Percentiles rank a stretch among this genome's conserved stretches.
Conservation (phyloP, 2,329 filamentous ascomycete species). For the Raffaelea ambrosiae region DNA sequence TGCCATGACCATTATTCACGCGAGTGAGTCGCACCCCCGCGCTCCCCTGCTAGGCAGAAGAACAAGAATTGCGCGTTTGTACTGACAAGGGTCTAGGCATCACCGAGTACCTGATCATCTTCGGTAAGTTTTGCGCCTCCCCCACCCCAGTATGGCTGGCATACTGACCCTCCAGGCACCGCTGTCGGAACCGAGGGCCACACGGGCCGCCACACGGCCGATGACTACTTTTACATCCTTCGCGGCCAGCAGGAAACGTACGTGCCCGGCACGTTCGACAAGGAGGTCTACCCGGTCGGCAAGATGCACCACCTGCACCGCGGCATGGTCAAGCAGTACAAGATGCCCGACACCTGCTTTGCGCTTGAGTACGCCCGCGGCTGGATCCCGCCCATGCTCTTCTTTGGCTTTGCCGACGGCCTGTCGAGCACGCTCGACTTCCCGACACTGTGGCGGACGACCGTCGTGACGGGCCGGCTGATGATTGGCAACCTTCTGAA, state of each 20-base stretch:
- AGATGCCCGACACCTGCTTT: slow-evolving; percentile 68
- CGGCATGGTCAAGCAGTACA: slow-evolving; percentile 73
- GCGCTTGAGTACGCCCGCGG: slow-evolving; percentile 77
- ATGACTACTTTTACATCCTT: slow-evolving; percentile 93
- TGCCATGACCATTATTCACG: slow-evolving; percentile 83
- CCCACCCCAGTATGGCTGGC: slow-evolving; percentile 10
- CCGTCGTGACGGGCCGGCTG: slow-evolving; percentile 62
- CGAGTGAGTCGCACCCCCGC: slow-evolving; percentile 48
- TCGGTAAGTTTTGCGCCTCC: slow-evolving; percentile 37
- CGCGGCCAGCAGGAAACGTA: slow-evolving; percentile 70
- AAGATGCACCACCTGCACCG: slow-evolving; percentile 63
- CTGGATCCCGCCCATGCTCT: slow-evolving; percentile 90
- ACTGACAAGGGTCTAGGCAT: slow-evolving; percentile 44
- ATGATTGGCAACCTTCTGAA: slow-evolving; percentile 65
- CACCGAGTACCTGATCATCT: slow-evolving; percentile 86
- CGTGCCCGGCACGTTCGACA: slow-evolving; percentile 55
- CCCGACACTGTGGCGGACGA: slow-evolving; percentile 76
- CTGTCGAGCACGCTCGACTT: slow-evolving; percentile 76
- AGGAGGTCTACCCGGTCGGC: slow-evolving; percentile 63
- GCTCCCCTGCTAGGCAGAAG: background rate
- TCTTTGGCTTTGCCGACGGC: slow-evolving; percentile 79
- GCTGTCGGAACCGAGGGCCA: slow-evolving; percentile 81
- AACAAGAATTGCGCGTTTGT: background rate
- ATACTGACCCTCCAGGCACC: slow-evolving; percentile 49
- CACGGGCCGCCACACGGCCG: slow-evolving; percentile 78